Conservation (phyloP, 108 stramenopile species). For the Craspedostauros australis region DNA sequence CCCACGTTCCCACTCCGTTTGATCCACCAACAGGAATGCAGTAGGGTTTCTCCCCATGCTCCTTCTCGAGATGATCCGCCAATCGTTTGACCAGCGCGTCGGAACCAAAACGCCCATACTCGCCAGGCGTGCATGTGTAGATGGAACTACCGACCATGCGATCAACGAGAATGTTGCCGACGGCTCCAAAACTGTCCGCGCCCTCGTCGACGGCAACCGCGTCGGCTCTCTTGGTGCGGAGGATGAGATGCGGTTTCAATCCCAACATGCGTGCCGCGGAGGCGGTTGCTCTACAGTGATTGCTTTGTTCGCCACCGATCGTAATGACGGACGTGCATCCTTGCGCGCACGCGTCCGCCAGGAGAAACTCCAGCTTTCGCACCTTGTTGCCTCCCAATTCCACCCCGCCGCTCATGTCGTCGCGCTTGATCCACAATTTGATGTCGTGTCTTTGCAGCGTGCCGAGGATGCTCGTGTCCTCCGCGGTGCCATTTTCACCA, state of each 20-base stretch:
- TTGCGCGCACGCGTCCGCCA: constrained; percentile 68
- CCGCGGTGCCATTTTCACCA: neutral
- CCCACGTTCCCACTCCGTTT: constrained; percentile 82
- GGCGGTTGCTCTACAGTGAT: constrained; percentile 89
- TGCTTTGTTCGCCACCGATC: constrained; percentile 87
- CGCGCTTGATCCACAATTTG: constrained; percentile 63
- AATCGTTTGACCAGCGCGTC: constrained; percentile 46
- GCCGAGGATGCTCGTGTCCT: constrained; percentile 15
- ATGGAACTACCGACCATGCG: constrained; percentile 70
- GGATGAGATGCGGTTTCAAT: constrained; percentile 71
- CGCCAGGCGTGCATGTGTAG: constrained; percentile 81
- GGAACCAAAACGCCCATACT: constrained; percentile 77
- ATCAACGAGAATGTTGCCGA: constrained; percentile 76
- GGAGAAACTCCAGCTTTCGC: constrained; percentile 85
- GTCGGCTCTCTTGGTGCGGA: constrained; percentile 57
- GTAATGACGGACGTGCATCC: constrained; percentile 67
- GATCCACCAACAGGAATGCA: constrained; percentile 85
- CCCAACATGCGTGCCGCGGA: constrained; percentile 74
- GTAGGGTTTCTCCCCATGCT: constrained; percentile 27
- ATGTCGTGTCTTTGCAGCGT: constrained; percentile 32
- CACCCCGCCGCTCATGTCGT: constrained; percentile 78
- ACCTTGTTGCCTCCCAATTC: constrained; percentile 89
- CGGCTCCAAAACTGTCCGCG: constrained; percentile 54
- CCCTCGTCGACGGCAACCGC: constrained; percentile 14
- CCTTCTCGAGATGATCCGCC: constrained; percentile 27